Conservation (phyloP, 345 rosid genomes). For the Cardiospermum halicacabum region DNA sequence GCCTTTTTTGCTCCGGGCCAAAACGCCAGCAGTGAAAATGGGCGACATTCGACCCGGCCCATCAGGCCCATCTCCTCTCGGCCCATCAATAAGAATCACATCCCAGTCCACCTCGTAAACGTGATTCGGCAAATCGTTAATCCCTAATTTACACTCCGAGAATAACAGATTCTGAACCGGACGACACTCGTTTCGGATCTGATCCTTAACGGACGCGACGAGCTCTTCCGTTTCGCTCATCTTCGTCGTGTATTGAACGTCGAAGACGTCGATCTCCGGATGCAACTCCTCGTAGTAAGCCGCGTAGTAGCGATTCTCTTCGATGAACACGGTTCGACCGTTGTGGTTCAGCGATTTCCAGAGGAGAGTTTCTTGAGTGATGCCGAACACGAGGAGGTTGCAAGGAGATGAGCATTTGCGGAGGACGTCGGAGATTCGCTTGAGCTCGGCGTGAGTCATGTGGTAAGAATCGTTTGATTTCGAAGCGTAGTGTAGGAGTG, state of each 20-base stretch:
- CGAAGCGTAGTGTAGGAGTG: constrained; percentile 82
- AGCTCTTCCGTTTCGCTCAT: constrained; percentile 56
- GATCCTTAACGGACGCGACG: constrained; percentile 48
- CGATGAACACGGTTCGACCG: constrained; percentile 83
- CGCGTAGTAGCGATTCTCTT: constrained; percentile 91
- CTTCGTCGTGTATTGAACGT: constrained; percentile 91
- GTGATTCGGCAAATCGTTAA: constrained; percentile 89
- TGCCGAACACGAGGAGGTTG: constrained; percentile 82
- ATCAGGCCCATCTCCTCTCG: constrained; percentile 70
- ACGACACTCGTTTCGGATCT: constrained; percentile 65
- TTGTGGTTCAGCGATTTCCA: constrained; percentile 90
- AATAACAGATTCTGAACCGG: constrained; percentile 89
- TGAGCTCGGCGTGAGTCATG: constrained; percentile 69
- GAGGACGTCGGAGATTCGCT: constrained; percentile 73
- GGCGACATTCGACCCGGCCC: constrained; percentile 86
- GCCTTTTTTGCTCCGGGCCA: constrained; percentile 76
- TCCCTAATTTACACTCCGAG: constrained; percentile 77
- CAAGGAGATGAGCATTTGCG: constrained; percentile 82
- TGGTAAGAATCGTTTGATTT: constrained; percentile 75
- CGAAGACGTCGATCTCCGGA: constrained; percentile 87
- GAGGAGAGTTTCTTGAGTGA: constrained; percentile 88
- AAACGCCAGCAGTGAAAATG: constrained; percentile 90
- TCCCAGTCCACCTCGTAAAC: constrained; percentile 97
- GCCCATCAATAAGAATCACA: constrained; percentile 90
- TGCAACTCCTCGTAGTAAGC: constrained; percentile 84